A percentile compares a stretch with the other conserved stretches of the same genome.
phyloP scores from a whole-genome alignment of 2,329 filamentous ascomycete genomes.

The Didymella arachidicola region DNA sequence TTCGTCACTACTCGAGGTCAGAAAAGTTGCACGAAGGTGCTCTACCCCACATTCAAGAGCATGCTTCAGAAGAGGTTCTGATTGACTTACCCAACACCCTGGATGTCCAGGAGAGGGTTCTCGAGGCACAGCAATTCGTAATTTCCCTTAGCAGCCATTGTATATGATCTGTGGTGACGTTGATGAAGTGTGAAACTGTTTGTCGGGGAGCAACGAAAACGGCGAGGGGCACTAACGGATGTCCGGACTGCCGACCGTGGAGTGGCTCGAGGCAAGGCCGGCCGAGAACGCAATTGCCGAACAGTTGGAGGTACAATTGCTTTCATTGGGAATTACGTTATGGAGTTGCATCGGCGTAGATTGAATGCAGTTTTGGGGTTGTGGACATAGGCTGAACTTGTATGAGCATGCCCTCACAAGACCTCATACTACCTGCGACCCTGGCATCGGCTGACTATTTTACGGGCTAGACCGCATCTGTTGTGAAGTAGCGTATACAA shows the following conservation, averaged over 20 bases:
- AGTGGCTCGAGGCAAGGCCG: background rate
- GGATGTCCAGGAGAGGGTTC: constrained; percentile 98
- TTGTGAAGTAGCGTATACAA: too few relatives aligned
- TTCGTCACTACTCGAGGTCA: constrained; percentile 68
- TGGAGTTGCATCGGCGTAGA: background rate
- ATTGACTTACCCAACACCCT: constrained; percentile 70
- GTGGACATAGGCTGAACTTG: background rate
- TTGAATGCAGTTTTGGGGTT: background rate
- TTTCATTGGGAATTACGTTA: background rate
- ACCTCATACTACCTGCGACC: constrained; percentile 9
- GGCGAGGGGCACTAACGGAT: constrained; percentile 26
- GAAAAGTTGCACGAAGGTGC: constrained; percentile 25
- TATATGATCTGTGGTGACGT: constrained; percentile 36
- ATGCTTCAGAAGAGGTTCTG: background rate
- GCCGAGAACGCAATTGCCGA: constrained; percentile 12
- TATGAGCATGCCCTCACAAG: constrained; percentile 1
- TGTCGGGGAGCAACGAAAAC: constrained; percentile 30
- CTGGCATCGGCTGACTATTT: background rate
- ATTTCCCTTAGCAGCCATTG: constrained; percentile 78
- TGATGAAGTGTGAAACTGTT: constrained; percentile 25
- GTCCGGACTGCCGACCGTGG: constrained; percentile 2
- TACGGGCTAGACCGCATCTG: background rate
- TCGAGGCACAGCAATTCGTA: constrained; percentile 92
- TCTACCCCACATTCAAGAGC: constrained; percentile 13
- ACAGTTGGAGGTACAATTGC: background rate